phyloP scores from a whole-genome alignment of 208 protist species.

The Crithidia sp. region DNA sequence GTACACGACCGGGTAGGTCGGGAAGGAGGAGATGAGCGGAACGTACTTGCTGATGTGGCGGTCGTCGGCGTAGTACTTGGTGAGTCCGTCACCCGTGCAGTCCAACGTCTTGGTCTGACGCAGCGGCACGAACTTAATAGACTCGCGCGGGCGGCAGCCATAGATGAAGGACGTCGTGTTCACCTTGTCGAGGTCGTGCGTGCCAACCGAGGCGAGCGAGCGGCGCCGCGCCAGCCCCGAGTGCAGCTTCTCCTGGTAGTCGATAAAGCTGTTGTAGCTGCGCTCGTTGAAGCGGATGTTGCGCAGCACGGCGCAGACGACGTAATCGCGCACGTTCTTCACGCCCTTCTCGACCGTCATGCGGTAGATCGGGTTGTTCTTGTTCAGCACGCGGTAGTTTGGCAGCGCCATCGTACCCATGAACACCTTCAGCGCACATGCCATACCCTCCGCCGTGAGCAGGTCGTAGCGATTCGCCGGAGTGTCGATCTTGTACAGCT shows the following conservation, averaged over 20 bases:
- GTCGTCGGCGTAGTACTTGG: conserved; percentile 88
- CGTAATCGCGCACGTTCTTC: conserved; percentile 93
- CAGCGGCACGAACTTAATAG: conserved; percentile 96
- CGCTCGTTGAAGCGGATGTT: conserved; percentile 95
- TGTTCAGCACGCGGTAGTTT: conserved; percentile 67
- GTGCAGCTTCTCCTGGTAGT: conserved; percentile 99
- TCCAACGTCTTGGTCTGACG: conserved; percentile 81
- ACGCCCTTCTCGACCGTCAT: conserved; percentile 90
- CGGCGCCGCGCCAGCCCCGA: conserved; percentile 97
- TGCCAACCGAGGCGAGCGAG: conserved; percentile 99
- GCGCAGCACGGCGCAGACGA: conserved; percentile 97
- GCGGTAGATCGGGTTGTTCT: conserved; percentile 65
- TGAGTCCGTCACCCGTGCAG: conserved; percentile 85
- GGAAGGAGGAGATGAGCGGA: conserved; percentile 70
- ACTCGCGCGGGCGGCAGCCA: conserved; percentile 61
- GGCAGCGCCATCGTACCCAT: conserved; percentile 70
- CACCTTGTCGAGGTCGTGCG: conserved; percentile 99
- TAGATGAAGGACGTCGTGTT: conserved; percentile 88
- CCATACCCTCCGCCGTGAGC: conserved; percentile 95
- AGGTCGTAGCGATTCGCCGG: conserved; percentile 99
- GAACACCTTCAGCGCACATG: conserved; percentile 91
- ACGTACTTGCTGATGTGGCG: conserved; percentile 91
- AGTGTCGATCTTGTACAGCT: conserved; percentile 98
- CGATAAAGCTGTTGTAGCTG: conserved; percentile 98
- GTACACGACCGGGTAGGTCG: conserved; percentile 86